These are phyloP conservation scores for Plasmodium reichenowi DNA, from an alignment of 169 alveolate genomes.

Conservation along the genomic window DNA sequence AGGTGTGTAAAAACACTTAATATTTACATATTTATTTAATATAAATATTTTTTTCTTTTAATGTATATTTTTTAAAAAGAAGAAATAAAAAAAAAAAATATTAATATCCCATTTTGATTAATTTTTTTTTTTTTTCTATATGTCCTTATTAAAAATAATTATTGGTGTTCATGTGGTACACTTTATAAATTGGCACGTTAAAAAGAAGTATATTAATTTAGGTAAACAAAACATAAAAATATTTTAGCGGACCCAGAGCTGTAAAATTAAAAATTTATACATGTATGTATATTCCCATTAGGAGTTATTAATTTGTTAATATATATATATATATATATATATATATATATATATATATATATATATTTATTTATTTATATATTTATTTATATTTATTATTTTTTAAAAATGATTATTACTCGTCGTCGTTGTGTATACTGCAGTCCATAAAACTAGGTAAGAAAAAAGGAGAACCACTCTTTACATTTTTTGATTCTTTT, in stretches of 20 bases:
- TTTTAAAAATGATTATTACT: slow-evolving; percentile 14
- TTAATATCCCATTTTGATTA: neutral
- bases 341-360: neutral
- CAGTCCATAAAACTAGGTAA: slow-evolving; percentile 64
- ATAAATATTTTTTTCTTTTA: neutral
- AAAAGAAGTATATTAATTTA: slow-evolving; percentile 3
- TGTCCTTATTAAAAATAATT: too few relatives aligned
- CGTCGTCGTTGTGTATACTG: slow-evolving; percentile 68
- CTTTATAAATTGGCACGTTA: too few relatives aligned
- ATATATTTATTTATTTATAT: neutral
- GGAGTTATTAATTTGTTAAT: too few relatives aligned
- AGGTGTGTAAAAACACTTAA: neutral
- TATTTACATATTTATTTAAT: neutral
- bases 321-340: neutral
- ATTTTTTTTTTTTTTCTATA: too few relatives aligned
- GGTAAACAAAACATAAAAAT: slow-evolving; percentile 59
- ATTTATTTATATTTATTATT: neutral
- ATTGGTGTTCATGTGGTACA: too few relatives aligned
- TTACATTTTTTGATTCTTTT: slow-evolving; percentile 51
- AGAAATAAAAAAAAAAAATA: slow-evolving; percentile 6
- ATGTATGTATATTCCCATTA: neutral
- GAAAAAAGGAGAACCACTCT: slow-evolving; percentile 64
- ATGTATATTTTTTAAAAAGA: neutral
- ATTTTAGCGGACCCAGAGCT: slow-evolving; percentile 71
- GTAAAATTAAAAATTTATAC: slow-evolving; percentile 5